These are phyloP conservation scores for Zygosaccharomyces rouxii DNA, from an alignment of 805 yeast genomes.

Conservation along the genomic window DNA sequence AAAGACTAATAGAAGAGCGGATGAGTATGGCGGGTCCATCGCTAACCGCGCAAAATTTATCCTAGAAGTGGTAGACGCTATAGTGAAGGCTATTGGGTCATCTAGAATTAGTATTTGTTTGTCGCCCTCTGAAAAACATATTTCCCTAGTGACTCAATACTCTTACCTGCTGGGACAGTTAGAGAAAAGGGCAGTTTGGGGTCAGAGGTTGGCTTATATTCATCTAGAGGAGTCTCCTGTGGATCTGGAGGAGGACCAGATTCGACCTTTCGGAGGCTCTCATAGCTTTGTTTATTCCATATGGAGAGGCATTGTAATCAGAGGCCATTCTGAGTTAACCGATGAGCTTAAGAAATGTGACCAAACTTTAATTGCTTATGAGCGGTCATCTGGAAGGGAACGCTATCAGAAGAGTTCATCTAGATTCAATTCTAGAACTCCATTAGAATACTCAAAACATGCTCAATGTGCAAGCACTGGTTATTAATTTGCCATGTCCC, in stretches of 20 bases:
- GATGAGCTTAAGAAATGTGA: not conserved
- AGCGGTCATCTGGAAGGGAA: not conserved
- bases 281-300: conserved; percentile 40
- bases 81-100: conserved; percentile 49
- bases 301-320: conserved; percentile 44
- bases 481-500: not conserved
- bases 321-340: conserved; percentile 18
- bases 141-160: conserved; percentile 37
- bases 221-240: conserved; percentile 46
- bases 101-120: conserved; percentile 44
- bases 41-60: conserved; percentile 44
- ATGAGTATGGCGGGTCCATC: conserved; percentile 50
- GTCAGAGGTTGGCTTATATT: conserved; percentile 40
- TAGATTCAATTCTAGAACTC: not conserved
- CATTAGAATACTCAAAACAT: not conserved
- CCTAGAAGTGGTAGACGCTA: conserved; percentile 47
- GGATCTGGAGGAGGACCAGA: conserved; percentile 18
- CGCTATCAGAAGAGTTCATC: not conserved
- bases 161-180: conserved; percentile 41
- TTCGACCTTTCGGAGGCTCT: conserved; percentile 25
- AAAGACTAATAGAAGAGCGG: conserved; percentile 42
- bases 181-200: conserved; percentile 36
- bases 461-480: not conserved
- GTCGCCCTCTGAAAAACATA: conserved; percentile 41
- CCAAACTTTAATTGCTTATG: not conserved